Conservation (phyloP, 768 basidiomycete genomes). For the Naganishia vaughanmartiniae region DNA sequence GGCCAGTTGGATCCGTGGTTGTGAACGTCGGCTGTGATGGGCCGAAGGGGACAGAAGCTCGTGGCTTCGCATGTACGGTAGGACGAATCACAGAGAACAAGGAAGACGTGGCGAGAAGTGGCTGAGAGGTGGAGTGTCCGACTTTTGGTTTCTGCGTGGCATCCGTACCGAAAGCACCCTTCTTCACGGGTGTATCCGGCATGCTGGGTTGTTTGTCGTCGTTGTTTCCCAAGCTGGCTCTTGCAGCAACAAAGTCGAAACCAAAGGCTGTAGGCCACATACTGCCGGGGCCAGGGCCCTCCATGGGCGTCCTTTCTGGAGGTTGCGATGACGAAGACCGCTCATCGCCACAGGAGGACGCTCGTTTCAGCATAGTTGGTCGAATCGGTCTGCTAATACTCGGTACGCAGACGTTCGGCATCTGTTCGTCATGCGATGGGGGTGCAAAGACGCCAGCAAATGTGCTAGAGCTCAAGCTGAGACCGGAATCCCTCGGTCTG, state of each 20-base stretch:
- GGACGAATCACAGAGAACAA: slow-evolving; percentile 23
- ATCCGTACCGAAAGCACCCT: slow-evolving; percentile 30
- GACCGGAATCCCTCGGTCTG: slow-evolving; percentile 47
- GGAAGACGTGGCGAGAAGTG: slow-evolving; percentile 23
- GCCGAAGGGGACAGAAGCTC: not conserved
- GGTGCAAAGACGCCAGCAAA: not conserved
- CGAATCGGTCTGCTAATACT: slow-evolving; percentile 33
- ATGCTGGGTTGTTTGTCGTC: slow-evolving; percentile 42
- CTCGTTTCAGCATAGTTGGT: slow-evolving; percentile 46
- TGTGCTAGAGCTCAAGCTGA: slow-evolving; percentile 37
- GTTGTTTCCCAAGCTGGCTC: slow-evolving; percentile 25
- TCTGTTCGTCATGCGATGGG: not conserved
- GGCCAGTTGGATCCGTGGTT: slow-evolving; percentile 3
- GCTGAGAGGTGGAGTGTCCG: slow-evolving; percentile 44
- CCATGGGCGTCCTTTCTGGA: slow-evolving; percentile 40
- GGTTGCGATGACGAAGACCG: slow-evolving; percentile 26
- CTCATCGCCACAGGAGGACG: slow-evolving; percentile 47
- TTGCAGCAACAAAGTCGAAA: slow-evolving; percentile 34
- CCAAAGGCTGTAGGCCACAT: slow-evolving; percentile 41
- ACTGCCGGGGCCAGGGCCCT: slow-evolving; percentile 34
- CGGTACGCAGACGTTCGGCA: slow-evolving; percentile 25
- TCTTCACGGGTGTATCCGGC: slow-evolving; percentile 52
- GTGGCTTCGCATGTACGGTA: not conserved
- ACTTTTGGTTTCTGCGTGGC: slow-evolving; percentile 28
- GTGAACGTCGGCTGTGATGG: slow-evolving; percentile 24